Conservation (phyloP, 257 asterid genomes). For the Scutellaria minor region DNA sequence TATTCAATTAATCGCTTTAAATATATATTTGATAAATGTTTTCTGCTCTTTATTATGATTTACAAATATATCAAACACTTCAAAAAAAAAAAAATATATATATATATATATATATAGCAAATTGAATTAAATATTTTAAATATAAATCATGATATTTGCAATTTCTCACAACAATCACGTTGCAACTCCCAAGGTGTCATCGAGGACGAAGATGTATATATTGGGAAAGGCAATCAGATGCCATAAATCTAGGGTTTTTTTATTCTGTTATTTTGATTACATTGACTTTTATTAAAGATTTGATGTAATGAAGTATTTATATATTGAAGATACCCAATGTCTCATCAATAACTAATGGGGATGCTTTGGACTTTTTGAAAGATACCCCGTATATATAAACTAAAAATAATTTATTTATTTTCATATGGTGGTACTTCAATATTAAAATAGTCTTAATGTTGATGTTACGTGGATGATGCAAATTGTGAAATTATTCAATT, state of each 20-base stretch:
- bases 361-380: slow-evolving; percentile 17
- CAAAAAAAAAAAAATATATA: too few species aligned
- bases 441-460: too few species aligned
- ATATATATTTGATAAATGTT: background rate
- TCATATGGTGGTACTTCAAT: too few species aligned
- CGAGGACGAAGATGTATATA: background rate
- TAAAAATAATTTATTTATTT: too few species aligned
- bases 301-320: too few species aligned
- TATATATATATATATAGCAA: background rate
- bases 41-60: too few species aligned
- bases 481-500: too few species aligned
- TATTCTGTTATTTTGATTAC: background rate
- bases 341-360: background rate
- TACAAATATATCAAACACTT: too few species aligned
- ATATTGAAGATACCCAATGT: too few species aligned
- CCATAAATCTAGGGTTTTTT: background rate
- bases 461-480: too few species aligned
- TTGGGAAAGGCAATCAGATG: slow-evolving; percentile 16
- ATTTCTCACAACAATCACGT: background rate
- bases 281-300: slow-evolving; percentile 12
- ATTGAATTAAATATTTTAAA: background rate
- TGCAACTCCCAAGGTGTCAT: background rate
- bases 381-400: background rate
- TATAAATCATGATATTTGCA: background rate
- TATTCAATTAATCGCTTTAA: background rate